Evolutionary conservation across 1,284 basidiomycete species (phyloP), one percentile per base, ranked within the genome.

Genomic region (Irpex sp.): DNA sequence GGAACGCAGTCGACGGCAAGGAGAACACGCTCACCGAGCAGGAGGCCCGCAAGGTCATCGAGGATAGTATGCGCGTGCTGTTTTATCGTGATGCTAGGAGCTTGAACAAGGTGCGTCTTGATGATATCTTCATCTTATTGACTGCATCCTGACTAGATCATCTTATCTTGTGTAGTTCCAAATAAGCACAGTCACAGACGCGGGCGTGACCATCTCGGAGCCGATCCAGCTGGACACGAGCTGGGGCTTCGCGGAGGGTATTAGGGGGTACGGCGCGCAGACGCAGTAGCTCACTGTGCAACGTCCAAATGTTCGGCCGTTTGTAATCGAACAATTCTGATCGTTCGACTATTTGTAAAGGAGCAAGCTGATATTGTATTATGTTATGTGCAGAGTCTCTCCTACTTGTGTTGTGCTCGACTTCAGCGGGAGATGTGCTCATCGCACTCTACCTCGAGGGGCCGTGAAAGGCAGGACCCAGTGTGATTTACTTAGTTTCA

Each of bases 31-130:
- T 98, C 61, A 89, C 87, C 0, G 90, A 93, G 69, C 88, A 87
- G 36, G 85, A 95, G 65, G 97, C 94, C 12, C 81, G 84, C 58
- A 79, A 82, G 67, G 89, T 98, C 64, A 72, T 99, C 56, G 85
- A 92, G 69, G 86, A 93, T 59, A 90, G 91, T 73, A 92, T 99
- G 89, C 90, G 90, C 69, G 96, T 99, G 10, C 81, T 99, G 58
- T 99, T 91, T 79, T 99, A 99, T 78, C 87, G 96, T 55, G 97
- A 99, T 71, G 96, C 96, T 2, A 85, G 97, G 70, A 94, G 91
- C 79, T 79, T 97, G 74, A 94, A 99, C 83, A 96, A 98, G 85
- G 95, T 94, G 65, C 48, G 82, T 73, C 19, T 9, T 18, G 18
- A 14, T 33, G 3, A 54, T 36, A 33, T 23, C 9, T 4, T 45